Conservation (phyloP, 345 rosid species). For the Anacardium occidentale region DNA sequence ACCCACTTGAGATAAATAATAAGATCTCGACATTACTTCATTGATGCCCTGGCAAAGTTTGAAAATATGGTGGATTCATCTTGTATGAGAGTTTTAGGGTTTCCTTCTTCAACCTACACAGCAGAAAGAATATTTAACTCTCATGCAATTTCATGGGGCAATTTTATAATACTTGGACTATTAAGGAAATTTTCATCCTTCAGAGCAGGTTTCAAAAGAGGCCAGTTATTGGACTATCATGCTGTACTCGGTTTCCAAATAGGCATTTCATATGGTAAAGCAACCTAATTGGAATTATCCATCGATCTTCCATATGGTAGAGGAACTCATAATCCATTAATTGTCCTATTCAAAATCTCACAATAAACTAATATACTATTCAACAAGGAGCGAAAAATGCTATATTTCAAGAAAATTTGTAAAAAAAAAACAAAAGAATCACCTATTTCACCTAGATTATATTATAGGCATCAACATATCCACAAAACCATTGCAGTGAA, state of each 20-base stretch:
- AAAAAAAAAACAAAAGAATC: neutral
- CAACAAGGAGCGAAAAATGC: neutral
- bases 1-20: neutral
- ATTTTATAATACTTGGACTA: too few relatives aligned
- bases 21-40: slow-evolving; percentile 30
- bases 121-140: neutral
- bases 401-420: neutral
- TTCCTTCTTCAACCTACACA: slow-evolving; percentile 70
- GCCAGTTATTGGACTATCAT: too few relatives aligned
- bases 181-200: too few relatives aligned
- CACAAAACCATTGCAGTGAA: neutral
- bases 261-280: too few relatives aligned
- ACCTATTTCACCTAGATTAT: neutral
- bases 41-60: slow-evolving; percentile 71
- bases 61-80: slow-evolving; percentile 61
- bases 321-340: too few relatives aligned
- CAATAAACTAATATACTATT: neutral
- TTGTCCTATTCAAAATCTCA: too few relatives aligned
- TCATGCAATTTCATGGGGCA: too few relatives aligned
- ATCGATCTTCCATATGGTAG: too few relatives aligned
- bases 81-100: slow-evolving; percentile 60
- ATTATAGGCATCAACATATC: neutral
- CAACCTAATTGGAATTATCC: too few relatives aligned
- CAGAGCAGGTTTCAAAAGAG: too few relatives aligned
- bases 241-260: too few relatives aligned